Evolutionary conservation across 192 early-diverging fungal genomes (phyloP), one percentile per base, ranked within the genome.

Genomic region (Backusella psychrophila): DNA sequence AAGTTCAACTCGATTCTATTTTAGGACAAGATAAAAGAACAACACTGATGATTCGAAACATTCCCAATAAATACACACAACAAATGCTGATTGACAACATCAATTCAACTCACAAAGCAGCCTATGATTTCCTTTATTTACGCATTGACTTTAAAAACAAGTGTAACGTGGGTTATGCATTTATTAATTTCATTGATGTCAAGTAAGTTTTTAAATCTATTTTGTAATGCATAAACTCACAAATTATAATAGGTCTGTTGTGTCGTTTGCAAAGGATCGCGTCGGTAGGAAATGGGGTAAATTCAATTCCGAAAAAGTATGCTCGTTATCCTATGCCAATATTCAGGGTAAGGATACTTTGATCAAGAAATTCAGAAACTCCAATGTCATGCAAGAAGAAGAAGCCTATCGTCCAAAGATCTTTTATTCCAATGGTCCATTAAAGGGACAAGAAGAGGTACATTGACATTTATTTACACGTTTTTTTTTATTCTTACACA

Each of bases 131-230:
- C 81, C 72, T 95, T 0, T 96, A 96, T 79, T 84, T 96, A 6
- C 83, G 94, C 15, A 96, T 96, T 83, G 95, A 96, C 73, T 96
- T 96, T 77, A 91, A 90, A 73, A 96, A 96, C 79, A 88, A 91
- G 71, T 96, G 95, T 80, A 96, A 96, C 75, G 93, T 96, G 39
- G 95, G 95, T 4, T 91, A 92, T 69, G 91, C 90, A 19, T 94
- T 94, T 69, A 86, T 89, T 42, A 93, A 92, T 82, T 95, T 95
- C 79, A 84, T 87, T 33, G 85, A 90, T 67, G 77, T 86, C n/a
- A 72, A 44, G 42, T 44, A 44, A 44, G 42, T 17, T 8, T 39
- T 38, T n/a, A n/a, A n/a, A n/a, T 38, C 2, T 36, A 7, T 38
- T 38, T 9, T 33, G 33, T 33, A 33, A 3, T 29, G 33, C 33